These are phyloP conservation scores for Ajuga reptans DNA, from an alignment of 305 asterid species.

Conservation along the genomic window DNA sequence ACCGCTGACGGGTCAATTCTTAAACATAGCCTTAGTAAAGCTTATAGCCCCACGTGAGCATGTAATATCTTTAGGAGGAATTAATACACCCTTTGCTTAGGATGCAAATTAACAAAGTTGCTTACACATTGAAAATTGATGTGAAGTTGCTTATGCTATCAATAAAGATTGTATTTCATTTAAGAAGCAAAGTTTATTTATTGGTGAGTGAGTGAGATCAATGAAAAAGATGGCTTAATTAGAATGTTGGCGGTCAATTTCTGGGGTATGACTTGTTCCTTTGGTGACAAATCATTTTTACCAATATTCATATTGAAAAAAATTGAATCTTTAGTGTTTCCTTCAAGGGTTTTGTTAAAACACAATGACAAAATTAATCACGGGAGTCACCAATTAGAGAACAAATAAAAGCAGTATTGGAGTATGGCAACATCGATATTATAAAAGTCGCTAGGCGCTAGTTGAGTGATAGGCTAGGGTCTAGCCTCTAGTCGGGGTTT, in stretches of 20 bases:
- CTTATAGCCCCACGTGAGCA: neutral
- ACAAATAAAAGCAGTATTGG: neutral
- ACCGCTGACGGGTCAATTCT: too few relatives aligned
- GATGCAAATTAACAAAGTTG: conserved; percentile 20
- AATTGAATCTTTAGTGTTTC: too few relatives aligned
- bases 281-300: too few relatives aligned
- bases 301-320: too few relatives aligned
- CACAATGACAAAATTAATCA: neutral
- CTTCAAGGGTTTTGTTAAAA: too few relatives aligned
- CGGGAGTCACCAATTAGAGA: neutral
- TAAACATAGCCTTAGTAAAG: too few relatives aligned
- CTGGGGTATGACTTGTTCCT: neutral
- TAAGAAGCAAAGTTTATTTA: conserved; percentile 17
- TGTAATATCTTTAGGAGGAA: conserved; percentile 24
- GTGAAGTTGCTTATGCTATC: conserved; percentile 22
- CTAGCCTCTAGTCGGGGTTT: too few relatives aligned
- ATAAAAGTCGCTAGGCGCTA: too few relatives aligned
- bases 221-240: neutral
- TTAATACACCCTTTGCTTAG: conserved; percentile 22
- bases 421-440: too few relatives aligned
- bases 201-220: neutral
- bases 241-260: too few relatives aligned
- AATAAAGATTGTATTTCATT: conserved; percentile 18
- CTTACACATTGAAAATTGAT: conserved; percentile 21
- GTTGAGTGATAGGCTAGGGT: too few relatives aligned